These are phyloP conservation scores for Exophiala spinifera DNA, from an alignment of 2,329 filamentous ascomycete genomes.

Conservation along the genomic window DNA sequence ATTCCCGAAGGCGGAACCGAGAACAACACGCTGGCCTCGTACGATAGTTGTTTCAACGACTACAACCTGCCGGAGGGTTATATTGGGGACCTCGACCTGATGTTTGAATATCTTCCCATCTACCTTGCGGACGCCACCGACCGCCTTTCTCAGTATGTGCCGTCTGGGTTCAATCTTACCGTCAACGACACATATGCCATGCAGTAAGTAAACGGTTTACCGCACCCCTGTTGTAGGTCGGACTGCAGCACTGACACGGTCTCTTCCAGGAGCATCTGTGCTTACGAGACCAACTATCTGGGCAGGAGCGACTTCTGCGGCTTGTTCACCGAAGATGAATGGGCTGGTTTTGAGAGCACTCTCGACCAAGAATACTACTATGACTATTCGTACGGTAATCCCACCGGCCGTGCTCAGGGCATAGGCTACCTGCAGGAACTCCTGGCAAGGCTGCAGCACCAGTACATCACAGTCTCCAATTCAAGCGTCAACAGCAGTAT, in stretches of 20 bases:
- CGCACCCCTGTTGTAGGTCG: not conserved
- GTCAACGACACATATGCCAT: constrained; percentile 51
- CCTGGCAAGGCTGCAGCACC: constrained; percentile 46
- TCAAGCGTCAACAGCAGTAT: constrained; percentile 52
- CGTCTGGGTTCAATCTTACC: constrained; percentile 49
- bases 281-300: constrained; percentile 53
- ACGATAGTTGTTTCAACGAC: constrained; percentile 46
- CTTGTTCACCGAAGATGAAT: constrained; percentile 55
- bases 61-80: constrained; percentile 36
- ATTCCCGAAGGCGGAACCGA: constrained; percentile 51
- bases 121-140: constrained; percentile 47
- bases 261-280: constrained; percentile 48
- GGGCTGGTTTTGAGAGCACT: constrained; percentile 53
- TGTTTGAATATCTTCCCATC: constrained; percentile 40
- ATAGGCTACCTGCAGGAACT: constrained; percentile 54
- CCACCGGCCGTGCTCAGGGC: constrained; percentile 52
- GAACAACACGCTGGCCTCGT: constrained; percentile 54
- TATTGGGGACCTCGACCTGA: constrained; percentile 40
- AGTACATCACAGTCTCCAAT: constrained; percentile 49
- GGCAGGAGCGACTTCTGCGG: constrained; percentile 52
- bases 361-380: constrained; percentile 52
- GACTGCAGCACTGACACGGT: constrained; percentile 20
- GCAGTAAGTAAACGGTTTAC: constrained; percentile 31
- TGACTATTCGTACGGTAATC: constrained; percentile 48
- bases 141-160: constrained; percentile 48